Conservation (phyloP, 2,329 filamentous ascomycete species). For the Alternaria triticimaculans region DNA sequence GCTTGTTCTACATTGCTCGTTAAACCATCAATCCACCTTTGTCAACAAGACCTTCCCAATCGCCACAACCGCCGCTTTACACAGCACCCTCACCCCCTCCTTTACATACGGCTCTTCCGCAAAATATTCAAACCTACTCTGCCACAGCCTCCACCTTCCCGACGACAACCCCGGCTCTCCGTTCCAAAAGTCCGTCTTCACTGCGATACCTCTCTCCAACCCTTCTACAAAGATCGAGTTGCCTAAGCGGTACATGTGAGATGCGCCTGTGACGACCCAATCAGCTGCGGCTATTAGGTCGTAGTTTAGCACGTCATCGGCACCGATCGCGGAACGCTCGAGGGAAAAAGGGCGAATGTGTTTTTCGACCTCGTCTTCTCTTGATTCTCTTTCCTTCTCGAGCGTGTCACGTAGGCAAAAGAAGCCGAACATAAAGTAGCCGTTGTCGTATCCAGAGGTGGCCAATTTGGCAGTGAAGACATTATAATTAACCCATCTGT, state of each 20-base stretch:
- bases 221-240: not conserved
- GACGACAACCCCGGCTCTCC: not conserved
- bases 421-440: not conserved
- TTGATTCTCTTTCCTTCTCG: not conserved
- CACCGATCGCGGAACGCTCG: not conserved
- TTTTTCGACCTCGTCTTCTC: not conserved
- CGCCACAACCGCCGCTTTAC: not conserved
- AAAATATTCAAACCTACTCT: not conserved
- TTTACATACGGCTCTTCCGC: not conserved
- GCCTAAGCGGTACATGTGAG: not conserved
- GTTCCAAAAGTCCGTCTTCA: not conserved
- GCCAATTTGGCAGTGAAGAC: not conserved
- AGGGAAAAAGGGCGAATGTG: not conserved
- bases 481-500: not conserved
- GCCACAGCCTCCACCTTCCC: not conserved
- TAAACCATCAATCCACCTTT: not conserved
- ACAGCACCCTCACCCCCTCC: not conserved
- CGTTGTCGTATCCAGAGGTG: not conserved
- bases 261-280: not conserved
- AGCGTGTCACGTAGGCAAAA: not conserved
- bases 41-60: fast-evolving
- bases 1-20: not conserved
- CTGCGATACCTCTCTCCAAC: not conserved
- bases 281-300: not conserved
- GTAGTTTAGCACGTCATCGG: not conserved